Base-by-base conservation (phyloP, 352 stramenopile species). In the Pythium brassicae region DNA sequence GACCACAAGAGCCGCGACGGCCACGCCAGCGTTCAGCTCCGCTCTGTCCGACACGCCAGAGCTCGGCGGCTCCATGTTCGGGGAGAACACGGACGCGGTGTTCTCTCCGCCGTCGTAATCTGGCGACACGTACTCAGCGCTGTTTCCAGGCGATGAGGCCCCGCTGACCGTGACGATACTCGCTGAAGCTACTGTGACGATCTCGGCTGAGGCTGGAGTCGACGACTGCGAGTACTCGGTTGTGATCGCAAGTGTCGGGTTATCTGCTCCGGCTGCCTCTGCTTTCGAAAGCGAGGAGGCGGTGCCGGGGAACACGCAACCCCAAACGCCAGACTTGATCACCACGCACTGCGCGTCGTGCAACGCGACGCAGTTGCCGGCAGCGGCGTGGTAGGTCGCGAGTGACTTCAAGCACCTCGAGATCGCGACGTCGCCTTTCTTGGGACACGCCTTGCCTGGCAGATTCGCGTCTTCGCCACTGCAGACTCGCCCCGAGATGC, bases 321-420 rank as follows among this genome's bases (percentile, higher is more conserved):
- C 58, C 65, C 70, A 84, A 11, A 59, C 50, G 3, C 55, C 61
- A 1, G 45, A 51, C 25, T 50, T 14, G 20, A 52, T 56, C n/a
- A 69, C 54, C 14, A 74, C 59, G 45, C 76, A 89, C 32, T 70
- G 51, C 3, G 76, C 69, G 49, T 87, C 66, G 8, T 69, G 58
- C 0, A 61, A 57, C 26, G 71, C 74, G 27, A 80, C 35, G 37
- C 78, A 89, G 34, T 42, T 49, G 4, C 43, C 25, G 15, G 19
- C 15, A 0, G 27, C 34, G 42, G 35, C 47, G 4, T 34, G n/a
- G 62, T 67, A 82, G n/a, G 61, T 78, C 15, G 27, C 44, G n/a
- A 71, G 52, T 0, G 26, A 42, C 12, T 47, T 32, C 11, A 57
- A 32, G 45, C 79, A 89, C 25, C 61, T 48, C 0, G 44, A 54